phyloP scores from a whole-genome alignment of 306 rosid species.

The Quercus suber region DNA sequence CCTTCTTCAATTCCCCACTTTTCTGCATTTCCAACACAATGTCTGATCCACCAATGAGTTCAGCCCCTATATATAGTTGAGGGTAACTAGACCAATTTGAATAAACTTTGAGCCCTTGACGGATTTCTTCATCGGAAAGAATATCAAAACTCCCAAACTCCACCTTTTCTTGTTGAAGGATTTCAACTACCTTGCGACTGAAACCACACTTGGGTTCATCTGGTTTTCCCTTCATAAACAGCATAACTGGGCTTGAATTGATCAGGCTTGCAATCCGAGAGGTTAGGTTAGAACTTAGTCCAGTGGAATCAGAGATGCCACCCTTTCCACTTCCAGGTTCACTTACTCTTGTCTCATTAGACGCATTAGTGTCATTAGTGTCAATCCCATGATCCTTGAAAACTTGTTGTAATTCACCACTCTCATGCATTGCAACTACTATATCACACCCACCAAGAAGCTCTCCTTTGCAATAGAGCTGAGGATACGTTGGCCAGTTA shows the following conservation, averaged over 20 bases:
- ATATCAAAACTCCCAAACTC: constrained; percentile 73
- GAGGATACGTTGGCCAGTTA: constrained; percentile 96
- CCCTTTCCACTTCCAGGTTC: constrained; percentile 55
- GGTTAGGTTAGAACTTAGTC: constrained; percentile 53
- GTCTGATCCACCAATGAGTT: constrained; percentile 93
- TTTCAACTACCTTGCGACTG: constrained; percentile 90
- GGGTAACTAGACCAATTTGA: constrained; percentile 99
- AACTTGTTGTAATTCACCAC: constrained; percentile 74
- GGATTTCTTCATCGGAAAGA: constrained; percentile 79
- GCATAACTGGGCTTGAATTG: constrained; percentile 66
- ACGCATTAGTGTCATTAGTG: constrained; percentile 18
- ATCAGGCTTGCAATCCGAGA: constrained; percentile 61
- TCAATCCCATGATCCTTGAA: constrained; percentile 75
- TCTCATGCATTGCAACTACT: constrained; percentile 80
- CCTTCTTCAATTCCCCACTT: constrained; percentile 77
- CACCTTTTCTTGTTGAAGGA: constrained; percentile 76
- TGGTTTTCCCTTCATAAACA: constrained; percentile 91
- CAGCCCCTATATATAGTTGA: constrained; percentile 70
- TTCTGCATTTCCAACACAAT: constrained; percentile 91
- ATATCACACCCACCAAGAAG: constrained; percentile 96
- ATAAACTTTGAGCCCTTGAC: constrained; percentile 85
- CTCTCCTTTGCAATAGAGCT: constrained; percentile 91
- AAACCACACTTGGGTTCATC: constrained; percentile 92
- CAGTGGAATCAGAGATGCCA: constrained; percentile 56
- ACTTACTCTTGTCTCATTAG: constrained; percentile 31